Conservation (phyloP, 192 early-diverging fungal genomes). For the Linnemannia schmuckeri region DNA sequence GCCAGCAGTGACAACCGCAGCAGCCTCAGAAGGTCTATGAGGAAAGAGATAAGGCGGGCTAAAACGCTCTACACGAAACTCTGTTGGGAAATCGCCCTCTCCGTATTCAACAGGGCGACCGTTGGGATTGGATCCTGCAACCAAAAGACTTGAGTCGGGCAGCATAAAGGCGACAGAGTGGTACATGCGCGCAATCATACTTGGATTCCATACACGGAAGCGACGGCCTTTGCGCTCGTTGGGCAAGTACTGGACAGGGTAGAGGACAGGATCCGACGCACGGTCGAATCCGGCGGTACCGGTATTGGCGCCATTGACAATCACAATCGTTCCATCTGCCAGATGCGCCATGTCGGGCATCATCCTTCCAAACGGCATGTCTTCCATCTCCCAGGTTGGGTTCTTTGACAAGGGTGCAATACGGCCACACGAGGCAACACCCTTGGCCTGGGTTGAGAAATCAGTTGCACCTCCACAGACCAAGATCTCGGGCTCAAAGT, state of each 20-base stretch:
- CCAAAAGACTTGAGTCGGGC: conserved; percentile 46
- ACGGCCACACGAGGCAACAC: conserved; percentile 56
- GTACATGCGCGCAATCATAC: conserved; percentile 59
- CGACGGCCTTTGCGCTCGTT: conserved; percentile 21
- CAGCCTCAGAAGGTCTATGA: background rate
- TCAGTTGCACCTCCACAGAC: conserved; percentile 55
- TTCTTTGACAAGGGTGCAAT: conserved; percentile 42
- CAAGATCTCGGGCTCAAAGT: conserved; percentile 53
- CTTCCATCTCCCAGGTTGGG: conserved; percentile 56
- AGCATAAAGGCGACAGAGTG: conserved; percentile 57
- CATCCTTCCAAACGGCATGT: conserved; percentile 51
- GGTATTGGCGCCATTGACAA: conserved; percentile 49
- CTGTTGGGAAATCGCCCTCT: conserved; percentile 58
- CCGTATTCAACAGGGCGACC: conserved; percentile 34
- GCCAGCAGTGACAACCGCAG: background rate
- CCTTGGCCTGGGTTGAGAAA: conserved; percentile 36
- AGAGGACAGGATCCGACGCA: conserved; percentile 43
- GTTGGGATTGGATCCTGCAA: conserved; percentile 59
- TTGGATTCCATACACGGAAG: conserved; percentile 51
- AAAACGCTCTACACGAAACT: conserved; percentile 66
- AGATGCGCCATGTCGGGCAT: conserved; percentile 57
- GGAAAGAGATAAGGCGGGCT: conserved; percentile 68
- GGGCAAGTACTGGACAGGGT: conserved; percentile 54
- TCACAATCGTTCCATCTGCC: conserved; percentile 42
- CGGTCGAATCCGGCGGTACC: conserved; percentile 58